These are phyloP conservation scores for Yamadazyma triangularis DNA, from an alignment of 1,139 yeast species.

Conservation along the genomic window DNA sequence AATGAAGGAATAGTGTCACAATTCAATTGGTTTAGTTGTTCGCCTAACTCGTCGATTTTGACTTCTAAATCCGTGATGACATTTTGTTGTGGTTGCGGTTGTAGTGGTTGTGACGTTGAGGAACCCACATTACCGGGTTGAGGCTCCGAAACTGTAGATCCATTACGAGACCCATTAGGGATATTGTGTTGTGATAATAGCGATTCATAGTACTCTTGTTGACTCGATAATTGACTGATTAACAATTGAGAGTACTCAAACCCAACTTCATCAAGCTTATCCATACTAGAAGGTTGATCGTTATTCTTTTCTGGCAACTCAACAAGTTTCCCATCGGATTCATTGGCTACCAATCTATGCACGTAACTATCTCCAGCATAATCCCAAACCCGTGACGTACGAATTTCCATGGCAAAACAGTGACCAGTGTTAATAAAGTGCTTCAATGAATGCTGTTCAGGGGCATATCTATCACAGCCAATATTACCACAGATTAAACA, in stretches of 20 bases:
- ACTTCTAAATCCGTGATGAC: constrained; percentile 27
- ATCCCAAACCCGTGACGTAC: constrained; percentile 91
- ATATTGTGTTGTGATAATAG: constrained; percentile 39
- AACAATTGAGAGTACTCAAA: constrained; percentile 77
- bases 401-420: constrained; percentile 87
- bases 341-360: constrained; percentile 80
- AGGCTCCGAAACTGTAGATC: constrained; percentile 8
- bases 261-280: constrained; percentile 52
- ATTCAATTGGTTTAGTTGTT: constrained; percentile 20
- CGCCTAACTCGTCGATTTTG: constrained; percentile 27
- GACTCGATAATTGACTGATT: constrained; percentile 82
- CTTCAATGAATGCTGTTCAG: constrained; percentile 74
- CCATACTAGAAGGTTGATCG: constrained; percentile 12
- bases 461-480: constrained; percentile 64
- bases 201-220: constrained; percentile 76
- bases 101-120: too few relatives aligned
- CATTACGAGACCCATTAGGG: constrained; percentile 17
- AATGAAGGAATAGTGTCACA: constrained; percentile 29
- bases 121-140: constrained; percentile 7
- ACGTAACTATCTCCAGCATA: constrained; percentile 91
- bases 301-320: constrained; percentile 49
- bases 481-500: constrained; percentile 45
- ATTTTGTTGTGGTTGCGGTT: too few relatives aligned
- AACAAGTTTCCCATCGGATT: constrained; percentile 79
- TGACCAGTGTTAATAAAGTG: constrained; percentile 79